These are phyloP conservation scores for Fusarium foetens DNA, from an alignment of 2,329 filamentous ascomycete species.

Conservation along the genomic window DNA sequence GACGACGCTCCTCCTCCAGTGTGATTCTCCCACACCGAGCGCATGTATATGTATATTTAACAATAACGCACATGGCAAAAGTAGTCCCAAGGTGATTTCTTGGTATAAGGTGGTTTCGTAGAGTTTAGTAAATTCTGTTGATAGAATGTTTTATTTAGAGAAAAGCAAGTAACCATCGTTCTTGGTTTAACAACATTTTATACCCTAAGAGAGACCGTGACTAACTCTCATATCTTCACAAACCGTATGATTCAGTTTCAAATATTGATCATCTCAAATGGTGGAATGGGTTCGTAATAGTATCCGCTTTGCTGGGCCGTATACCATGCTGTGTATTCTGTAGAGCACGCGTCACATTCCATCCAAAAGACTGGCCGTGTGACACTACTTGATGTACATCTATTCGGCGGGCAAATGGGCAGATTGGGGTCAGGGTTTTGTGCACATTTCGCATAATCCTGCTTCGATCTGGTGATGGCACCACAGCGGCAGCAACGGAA, in stretches of 20 bases:
- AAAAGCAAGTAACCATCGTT: neutral
- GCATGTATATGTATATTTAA: neutral
- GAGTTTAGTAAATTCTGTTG: neutral
- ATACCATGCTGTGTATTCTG: neutral
- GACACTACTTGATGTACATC: neutral
- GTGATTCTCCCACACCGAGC: neutral
- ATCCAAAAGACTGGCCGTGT: neutral
- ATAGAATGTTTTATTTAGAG: neutral
- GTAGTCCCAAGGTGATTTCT: too few species aligned
- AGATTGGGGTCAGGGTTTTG: neutral
- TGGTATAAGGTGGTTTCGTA: too few species aligned
- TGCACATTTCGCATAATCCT: neutral
- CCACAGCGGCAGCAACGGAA: neutral
- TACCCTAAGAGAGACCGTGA: neutral
- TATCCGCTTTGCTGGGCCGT: neutral
- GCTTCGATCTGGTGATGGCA: neutral
- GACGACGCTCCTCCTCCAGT: neutral
- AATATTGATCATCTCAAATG: neutral
- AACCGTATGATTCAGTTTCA: neutral
- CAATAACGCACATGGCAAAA: neutral
- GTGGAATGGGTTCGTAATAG: neutral
- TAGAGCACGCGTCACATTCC: neutral
- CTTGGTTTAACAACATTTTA: neutral
- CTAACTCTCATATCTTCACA: neutral
- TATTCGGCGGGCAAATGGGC: neutral